Conservation (phyloP, 306 rosid species). For the Echinosophora koreensis region DNA sequence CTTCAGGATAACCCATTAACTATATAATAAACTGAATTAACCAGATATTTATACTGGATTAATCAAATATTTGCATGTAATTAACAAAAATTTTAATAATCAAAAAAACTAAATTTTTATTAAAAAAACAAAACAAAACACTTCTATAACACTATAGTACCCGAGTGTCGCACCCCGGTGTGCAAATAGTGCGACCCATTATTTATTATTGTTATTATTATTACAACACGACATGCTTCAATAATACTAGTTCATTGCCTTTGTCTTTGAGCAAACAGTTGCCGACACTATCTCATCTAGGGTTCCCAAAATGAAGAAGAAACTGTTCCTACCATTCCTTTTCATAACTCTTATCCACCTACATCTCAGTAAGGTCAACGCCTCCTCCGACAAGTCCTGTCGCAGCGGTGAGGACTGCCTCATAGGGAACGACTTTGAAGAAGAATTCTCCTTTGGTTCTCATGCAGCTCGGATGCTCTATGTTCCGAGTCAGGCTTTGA, state of each 20-base stretch:
- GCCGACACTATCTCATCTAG: neutral
- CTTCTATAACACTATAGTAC: too few relatives aligned
- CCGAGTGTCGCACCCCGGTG: too few relatives aligned
- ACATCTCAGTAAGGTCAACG: neutral
- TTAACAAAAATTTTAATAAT: too few relatives aligned
- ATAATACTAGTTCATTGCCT: neutral
- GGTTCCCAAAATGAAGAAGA: conserved; percentile 39
- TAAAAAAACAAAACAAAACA: too few relatives aligned
- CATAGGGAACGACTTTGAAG: conserved; percentile 36
- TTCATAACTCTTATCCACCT: conserved; percentile 38
- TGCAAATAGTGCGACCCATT: too few relatives aligned
- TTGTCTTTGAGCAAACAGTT: neutral
- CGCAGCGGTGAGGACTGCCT: conserved; percentile 38
- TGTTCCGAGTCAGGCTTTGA: neutral
- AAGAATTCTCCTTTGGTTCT: conserved; percentile 41
- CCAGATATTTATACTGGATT: too few relatives aligned
- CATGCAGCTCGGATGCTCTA: conserved; percentile 48
- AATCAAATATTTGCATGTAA: too few relatives aligned
- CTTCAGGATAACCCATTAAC: too few relatives aligned
- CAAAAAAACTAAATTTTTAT: too few relatives aligned
- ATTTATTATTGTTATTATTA: too few relatives aligned
- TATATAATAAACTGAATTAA: too few relatives aligned
- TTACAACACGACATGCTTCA: neutral
- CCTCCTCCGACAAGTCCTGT: conserved; percentile 4
- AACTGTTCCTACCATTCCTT: conserved; percentile 6